phyloP scores from a whole-genome alignment of 495 filamentous ascomycete species.

The Rostrohypoxylon terebratum region DNA sequence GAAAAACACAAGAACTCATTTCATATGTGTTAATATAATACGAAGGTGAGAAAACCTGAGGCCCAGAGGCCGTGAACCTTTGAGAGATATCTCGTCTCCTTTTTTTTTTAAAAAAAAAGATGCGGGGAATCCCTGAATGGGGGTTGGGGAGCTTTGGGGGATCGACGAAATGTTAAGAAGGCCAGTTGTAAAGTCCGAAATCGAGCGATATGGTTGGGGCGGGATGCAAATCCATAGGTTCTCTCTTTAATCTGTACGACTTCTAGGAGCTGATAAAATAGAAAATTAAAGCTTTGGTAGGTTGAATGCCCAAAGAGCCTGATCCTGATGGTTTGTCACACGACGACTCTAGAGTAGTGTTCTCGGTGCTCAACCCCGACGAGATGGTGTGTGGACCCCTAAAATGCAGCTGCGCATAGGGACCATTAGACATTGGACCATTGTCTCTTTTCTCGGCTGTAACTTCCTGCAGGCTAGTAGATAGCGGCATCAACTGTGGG shows the following conservation, averaged over 20 bases:
- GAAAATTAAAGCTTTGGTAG: not conserved
- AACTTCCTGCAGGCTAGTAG: conserved; percentile 26
- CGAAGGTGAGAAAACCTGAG: not conserved
- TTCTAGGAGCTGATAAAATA: not conserved
- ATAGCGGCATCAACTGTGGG: conserved; percentile 13
- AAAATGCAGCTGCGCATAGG: conserved; percentile 43
- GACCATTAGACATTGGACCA: conserved; percentile 37
- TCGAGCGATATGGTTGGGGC: not conserved
- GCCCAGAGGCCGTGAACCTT: conserved; percentile 12
- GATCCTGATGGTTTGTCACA: conserved; percentile 38
- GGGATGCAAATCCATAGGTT: not conserved
- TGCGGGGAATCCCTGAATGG: conserved; percentile 40
- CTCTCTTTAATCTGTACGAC: not conserved
- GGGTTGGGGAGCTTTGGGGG: not conserved
- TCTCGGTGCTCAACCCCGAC: not conserved
- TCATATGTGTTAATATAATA: not conserved
- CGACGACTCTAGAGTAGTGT: not conserved
- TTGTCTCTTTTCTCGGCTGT: conserved; percentile 26
- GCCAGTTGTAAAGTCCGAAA: not conserved
- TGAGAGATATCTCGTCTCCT: conserved; percentile 1
- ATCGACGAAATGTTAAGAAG: not conserved
- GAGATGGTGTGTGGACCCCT: conserved; percentile 36
- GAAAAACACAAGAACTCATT: not conserved
- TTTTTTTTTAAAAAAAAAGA: conserved; percentile 4
- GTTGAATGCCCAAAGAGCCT: conserved; percentile 4